Evolutionary conservation across 306 rosid species (phyloP).

Genomic region (Hylodesmum podocarpum): DNA sequence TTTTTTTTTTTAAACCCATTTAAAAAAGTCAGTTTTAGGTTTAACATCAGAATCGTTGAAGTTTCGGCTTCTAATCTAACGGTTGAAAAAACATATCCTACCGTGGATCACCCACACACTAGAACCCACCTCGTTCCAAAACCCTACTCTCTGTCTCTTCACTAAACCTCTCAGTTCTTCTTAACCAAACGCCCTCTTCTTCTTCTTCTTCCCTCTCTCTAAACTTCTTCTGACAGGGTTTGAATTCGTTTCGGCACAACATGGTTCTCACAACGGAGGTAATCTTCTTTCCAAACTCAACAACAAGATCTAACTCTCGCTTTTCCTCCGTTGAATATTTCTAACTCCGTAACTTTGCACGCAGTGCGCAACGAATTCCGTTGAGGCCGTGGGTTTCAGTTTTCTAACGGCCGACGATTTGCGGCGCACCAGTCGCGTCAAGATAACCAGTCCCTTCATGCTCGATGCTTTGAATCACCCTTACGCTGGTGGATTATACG

Average conservation of each 20-base stretch:
- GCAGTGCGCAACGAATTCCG: conserved; percentile 65
- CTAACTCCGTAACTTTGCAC: conserved; percentile 22
- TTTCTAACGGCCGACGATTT: conserved; percentile 65
- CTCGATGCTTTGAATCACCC: conserved; percentile 46
- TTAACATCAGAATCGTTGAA: too few relatives aligned
- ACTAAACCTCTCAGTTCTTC: too few relatives aligned
- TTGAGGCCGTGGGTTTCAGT: conserved; percentile 61
- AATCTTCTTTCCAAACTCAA: background rate
- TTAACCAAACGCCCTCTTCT: too few relatives aligned
- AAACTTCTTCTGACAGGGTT: background rate
- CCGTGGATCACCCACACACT: too few relatives aligned
- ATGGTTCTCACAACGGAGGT: conserved; percentile 7
- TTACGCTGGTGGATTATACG: conserved; percentile 68
- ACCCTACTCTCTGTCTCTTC: too few relatives aligned
- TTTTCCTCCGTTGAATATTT: background rate
- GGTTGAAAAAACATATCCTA: too few relatives aligned
- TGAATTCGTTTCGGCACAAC: background rate
- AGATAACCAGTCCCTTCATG: conserved; percentile 46
- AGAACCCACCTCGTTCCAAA: too few relatives aligned
- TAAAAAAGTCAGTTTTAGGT: too few relatives aligned
- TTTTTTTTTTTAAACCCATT: too few relatives aligned
- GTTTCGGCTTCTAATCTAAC: too few relatives aligned
- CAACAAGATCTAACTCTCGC: background rate
- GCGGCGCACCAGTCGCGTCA: conserved; percentile 52
- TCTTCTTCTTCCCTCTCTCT: too few relatives aligned